Percentiles rank a stretch among this genome's conserved stretches.
Conservation (phyloP, 83 land plant species). For the Picea abies region DNA sequence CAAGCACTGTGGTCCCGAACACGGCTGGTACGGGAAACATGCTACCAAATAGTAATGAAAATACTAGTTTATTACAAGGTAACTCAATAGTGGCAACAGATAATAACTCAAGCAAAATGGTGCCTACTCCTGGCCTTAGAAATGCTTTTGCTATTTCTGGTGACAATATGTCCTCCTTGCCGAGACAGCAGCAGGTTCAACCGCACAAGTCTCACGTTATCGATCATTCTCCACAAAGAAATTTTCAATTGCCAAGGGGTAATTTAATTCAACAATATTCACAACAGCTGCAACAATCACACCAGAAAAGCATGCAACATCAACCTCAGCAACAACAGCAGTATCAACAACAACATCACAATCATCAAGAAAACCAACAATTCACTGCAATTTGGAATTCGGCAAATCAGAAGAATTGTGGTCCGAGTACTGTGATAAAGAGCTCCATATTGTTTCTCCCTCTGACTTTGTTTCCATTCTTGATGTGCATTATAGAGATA, state of each 20-base stretch:
- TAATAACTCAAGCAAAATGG: slow-evolving; percentile 33
- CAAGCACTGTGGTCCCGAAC: slow-evolving; percentile 17
- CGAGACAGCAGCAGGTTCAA: slow-evolving; percentile 41
- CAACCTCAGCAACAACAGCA: slow-evolving; percentile 35
- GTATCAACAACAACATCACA: slow-evolving; percentile 30
- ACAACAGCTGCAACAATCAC: slow-evolving; percentile 42
- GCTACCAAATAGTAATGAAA: slow-evolving; percentile 30
- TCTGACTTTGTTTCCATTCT: slow-evolving; percentile 43
- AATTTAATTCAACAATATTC: slow-evolving; percentile 34
- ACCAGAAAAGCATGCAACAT: slow-evolving; percentile 35
- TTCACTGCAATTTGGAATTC: slow-evolving; percentile 3
- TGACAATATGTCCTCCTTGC: slow-evolving; percentile 17
- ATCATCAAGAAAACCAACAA: slow-evolving; percentile 50
- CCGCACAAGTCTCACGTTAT: slow-evolving; percentile 27
- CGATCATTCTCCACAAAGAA: slow-evolving; percentile 39
- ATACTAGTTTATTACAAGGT: slow-evolving; percentile 32
- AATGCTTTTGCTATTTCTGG: slow-evolving; percentile 12
- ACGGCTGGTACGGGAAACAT: slow-evolving; percentile 27
- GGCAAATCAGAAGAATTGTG: not conserved
- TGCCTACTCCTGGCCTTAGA: not conserved
- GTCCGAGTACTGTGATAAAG: not conserved
- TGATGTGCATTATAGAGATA: slow-evolving; percentile 40
- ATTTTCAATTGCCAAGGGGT: slow-evolving; percentile 30
- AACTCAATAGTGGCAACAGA: slow-evolving; percentile 44
- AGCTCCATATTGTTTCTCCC: slow-evolving; percentile 14